Percentiles rank a stretch among this genome's conserved stretches.
Evolutionary conservation across 106 monocot species (phyloP).

Genomic region (Dactylorhiza incarnata): DNA sequence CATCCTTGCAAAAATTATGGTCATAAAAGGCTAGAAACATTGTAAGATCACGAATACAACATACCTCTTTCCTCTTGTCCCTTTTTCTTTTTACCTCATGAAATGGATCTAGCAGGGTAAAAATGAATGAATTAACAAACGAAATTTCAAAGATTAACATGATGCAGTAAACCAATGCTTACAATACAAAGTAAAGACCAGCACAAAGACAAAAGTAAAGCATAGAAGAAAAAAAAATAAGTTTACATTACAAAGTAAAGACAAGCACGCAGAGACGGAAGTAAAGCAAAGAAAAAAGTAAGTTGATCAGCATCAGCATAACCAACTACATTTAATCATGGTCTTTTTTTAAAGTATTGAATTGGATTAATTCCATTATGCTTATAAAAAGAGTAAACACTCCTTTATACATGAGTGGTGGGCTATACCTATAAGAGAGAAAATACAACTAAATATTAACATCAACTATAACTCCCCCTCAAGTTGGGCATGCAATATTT

Average conservation of each 20-base stretch:
- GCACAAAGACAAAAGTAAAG: background rate
- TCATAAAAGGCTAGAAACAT: background rate
- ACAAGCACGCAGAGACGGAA: background rate
- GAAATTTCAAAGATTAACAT: background rate
- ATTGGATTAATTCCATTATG: too few relatives aligned
- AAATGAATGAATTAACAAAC: background rate
- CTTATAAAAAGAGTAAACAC: too few relatives aligned
- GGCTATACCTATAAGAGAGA: too few relatives aligned
- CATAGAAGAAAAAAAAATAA: background rate
- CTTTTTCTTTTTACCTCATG: conserved; percentile 82
- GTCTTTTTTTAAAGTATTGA: background rate
- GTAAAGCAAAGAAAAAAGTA: background rate
- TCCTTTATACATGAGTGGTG: too few relatives aligned
- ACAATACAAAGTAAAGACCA: background rate
- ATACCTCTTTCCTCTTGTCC: conserved; percentile 94
- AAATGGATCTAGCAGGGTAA: conserved; percentile 64
- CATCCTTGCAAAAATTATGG: background rate
- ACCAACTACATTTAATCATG: background rate
- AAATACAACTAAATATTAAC: too few relatives aligned
- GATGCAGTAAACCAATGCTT: background rate
- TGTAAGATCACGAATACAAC: background rate
- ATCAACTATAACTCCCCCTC: too few relatives aligned
- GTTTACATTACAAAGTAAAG: background rate
- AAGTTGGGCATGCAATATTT: too few relatives aligned
- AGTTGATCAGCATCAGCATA: background rate